Conservation (phyloP, 768 basidiomycete genomes). For the Leccinum disarticulatum region DNA sequence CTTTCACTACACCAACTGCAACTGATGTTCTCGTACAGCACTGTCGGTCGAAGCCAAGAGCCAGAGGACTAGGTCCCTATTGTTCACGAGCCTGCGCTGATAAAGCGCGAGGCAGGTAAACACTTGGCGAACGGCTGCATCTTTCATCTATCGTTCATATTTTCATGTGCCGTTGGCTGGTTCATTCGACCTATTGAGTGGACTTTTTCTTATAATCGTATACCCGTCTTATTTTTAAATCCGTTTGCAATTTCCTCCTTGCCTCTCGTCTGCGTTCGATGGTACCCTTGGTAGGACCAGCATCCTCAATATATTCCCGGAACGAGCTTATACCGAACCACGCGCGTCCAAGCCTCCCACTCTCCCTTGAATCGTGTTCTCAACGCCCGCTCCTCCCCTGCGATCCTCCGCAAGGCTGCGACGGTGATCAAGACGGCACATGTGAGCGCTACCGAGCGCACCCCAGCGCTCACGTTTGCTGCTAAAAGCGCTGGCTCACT, state of each 20-base stretch:
- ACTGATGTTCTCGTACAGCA: slow-evolving; percentile 13
- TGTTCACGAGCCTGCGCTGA: slow-evolving; percentile 30
- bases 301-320: slow-evolving; percentile 43
- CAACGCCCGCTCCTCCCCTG: slow-evolving; percentile 14
- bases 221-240: not conserved
- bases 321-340: slow-evolving; percentile 48
- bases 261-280: not conserved
- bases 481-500: not conserved
- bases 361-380: slow-evolving; percentile 16
- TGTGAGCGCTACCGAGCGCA: slow-evolving; percentile 13
- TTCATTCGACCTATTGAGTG: not conserved
- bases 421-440: slow-evolving; percentile 6
- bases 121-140: not conserved
- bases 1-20: not conserved
- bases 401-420: slow-evolving; percentile 11
- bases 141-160: not conserved
- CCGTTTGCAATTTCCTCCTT: not conserved
- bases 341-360: slow-evolving; percentile 39
- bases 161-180: slow-evolving; percentile 3
- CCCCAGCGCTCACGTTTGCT: slow-evolving; percentile 33
- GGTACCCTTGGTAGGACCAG: not conserved
- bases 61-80: slow-evolving; percentile 16
- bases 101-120: slow-evolving; percentile 16
- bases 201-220: not conserved
- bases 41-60: slow-evolving; percentile 23